A percentile compares a stretch with the other conserved stretches of the same genome.
phyloP scores from a whole-genome alignment of 495 filamentous ascomycete species.

The Penicillium paxilli region DNA sequence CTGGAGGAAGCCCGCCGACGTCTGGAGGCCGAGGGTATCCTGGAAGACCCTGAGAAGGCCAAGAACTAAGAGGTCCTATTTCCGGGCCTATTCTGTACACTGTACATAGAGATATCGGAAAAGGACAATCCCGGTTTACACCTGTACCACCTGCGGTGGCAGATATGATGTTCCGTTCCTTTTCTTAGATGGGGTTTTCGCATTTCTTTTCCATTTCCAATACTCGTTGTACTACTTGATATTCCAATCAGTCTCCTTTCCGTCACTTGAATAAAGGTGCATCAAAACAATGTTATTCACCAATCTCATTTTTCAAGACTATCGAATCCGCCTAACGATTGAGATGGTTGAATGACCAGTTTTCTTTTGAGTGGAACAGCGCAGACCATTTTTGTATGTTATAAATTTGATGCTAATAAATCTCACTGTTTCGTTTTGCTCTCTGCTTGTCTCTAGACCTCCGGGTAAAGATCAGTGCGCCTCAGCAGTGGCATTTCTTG shows the following conservation, averaged over 20 bases:
- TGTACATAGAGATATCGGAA: conserved; percentile 51
- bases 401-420: too few species aligned
- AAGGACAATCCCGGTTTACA: conserved; percentile 33
- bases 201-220: conserved; percentile 34
- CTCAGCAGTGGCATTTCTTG: conserved; percentile 65
- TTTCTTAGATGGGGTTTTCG: conserved; percentile 44
- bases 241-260: conserved; percentile 29
- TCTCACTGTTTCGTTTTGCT: neutral
- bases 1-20: conserved; percentile 92
- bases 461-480: conserved; percentile 62
- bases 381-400: neutral
- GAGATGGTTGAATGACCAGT: too few species aligned
- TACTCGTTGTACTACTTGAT: conserved; percentile 39
- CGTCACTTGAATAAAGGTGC: conserved; percentile 28
- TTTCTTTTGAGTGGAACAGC: too few species aligned
- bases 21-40: conserved; percentile 91
- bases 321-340: too few species aligned
- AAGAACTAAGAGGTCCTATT: conserved; percentile 34
- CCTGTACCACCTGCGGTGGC: conserved; percentile 32
- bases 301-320: conserved; percentile 10
- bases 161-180: conserved; percentile 37
- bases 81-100: conserved; percentile 36
- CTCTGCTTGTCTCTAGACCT: conserved; percentile 19
- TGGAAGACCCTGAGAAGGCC: conserved; percentile 67
- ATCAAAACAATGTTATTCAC: conserved; percentile 21